Base-by-base conservation (phyloP, 2,329 filamentous ascomycete genomes). In the Botrytis sinoallii region DNA sequence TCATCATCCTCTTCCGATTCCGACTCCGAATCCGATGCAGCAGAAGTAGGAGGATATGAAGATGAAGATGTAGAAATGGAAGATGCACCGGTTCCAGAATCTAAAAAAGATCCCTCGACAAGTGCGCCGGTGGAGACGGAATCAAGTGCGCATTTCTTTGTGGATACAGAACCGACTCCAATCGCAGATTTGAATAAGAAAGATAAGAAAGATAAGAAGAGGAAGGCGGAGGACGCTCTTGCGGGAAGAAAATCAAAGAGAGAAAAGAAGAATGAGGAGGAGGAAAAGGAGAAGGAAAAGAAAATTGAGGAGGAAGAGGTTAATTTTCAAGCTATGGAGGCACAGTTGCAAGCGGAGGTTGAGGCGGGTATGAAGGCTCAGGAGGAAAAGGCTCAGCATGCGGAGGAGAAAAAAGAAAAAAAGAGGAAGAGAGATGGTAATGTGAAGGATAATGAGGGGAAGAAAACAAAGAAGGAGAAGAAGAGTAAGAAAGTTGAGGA, bases 241-340 rank as follows among this genome's bases (percentile, higher is more conserved):
- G n/a, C 5, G 18, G 67, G 35, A 16, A 38, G 44, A 29, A 71
- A 74, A 38, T 35, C 40, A 14, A 72, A 74, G 52, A 93, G 97
- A 38, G 93, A 97, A 77, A 97, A 96, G 85, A 90, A 93, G 64
- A 32, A 25, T 8, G 32, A 61, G 22, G 32, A n/a, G 12, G 44
- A 71, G 61, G 22, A 66, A 40, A 61, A n/a, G 38, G 60, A 64
- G 32, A 16, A 92, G 94, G 66, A 75, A 88, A 89, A 78, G 85
- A 85, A 32, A 97, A 73, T 68, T 40, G 61, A 60, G 3, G 76
- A 77, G 32, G 74, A 75, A 32, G 73, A 75, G 44, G 63, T 77
- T 10, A 76, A 79, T 46, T 78, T 78, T 63, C 59, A 71, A 29
- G 77, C 73, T 29, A 70, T 79, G 6, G 75, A 79, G 71, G 74